phyloP scores from a whole-genome alignment of 2,329 filamentous ascomycete species.

The Tolypocladium pustulatum region DNA sequence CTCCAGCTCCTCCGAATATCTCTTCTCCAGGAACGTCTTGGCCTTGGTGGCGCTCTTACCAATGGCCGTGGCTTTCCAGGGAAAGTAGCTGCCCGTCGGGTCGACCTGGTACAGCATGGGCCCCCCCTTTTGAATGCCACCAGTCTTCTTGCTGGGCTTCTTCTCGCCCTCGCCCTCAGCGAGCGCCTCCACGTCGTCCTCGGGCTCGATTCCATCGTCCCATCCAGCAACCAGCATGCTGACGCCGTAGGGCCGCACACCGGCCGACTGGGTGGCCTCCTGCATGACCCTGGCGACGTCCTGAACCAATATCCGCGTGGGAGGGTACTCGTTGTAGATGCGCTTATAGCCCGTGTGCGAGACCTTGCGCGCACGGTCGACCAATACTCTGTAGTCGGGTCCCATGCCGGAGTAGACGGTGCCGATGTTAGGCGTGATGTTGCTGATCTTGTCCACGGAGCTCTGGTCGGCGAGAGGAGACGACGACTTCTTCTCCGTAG shows the following conservation, averaged over 20 bases:
- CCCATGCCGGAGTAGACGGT: constrained; percentile 99
- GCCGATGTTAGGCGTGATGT: constrained; percentile 97
- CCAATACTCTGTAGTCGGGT: constrained; percentile 92
- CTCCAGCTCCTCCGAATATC: constrained; percentile 94
- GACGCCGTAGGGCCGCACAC: constrained; percentile 94
- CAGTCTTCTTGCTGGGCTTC: constrained; percentile 75
- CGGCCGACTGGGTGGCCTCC: constrained; percentile 95
- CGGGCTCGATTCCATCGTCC: constrained; percentile 92
- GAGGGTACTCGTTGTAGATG: constrained; percentile 99
- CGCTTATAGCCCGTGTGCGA: constrained; percentile 98
- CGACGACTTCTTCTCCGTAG: constrained; percentile 98
- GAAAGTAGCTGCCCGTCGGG: constrained; percentile 97
- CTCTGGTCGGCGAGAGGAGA: constrained; percentile 92
- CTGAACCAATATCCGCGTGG: constrained; percentile 96
- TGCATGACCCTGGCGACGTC: constrained; percentile 97
- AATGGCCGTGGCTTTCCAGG: constrained; percentile 98
- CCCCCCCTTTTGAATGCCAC: constrained; percentile 88
- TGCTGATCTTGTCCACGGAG: constrained; percentile 92
- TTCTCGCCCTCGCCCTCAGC: constrained; percentile 54
- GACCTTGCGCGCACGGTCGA: constrained; percentile 96
- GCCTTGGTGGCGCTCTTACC: constrained; percentile 97
- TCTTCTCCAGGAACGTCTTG: constrained; percentile 98
- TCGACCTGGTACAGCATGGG: constrained; percentile 98
- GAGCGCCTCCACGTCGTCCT: constrained; percentile 52
- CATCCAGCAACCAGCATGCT: constrained; percentile 92